Base-by-base conservation (phyloP, 805 yeast species). In the Candida quercuum region DNA sequence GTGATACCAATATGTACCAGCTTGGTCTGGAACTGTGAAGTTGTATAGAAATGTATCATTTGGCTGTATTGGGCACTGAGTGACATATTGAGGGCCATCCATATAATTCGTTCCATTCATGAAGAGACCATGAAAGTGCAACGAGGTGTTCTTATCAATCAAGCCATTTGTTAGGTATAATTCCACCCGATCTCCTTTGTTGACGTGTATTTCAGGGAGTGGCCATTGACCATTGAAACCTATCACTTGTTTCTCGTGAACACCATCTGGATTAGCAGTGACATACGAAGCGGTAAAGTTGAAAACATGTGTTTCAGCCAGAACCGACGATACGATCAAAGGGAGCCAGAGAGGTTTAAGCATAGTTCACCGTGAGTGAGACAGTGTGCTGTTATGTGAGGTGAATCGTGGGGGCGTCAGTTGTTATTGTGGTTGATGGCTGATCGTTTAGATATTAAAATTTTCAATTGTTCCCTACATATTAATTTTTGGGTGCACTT, bases 1-100 rank as follows among this genome's bases (percentile, higher is more conserved):
- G 56, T 84, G 94, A 58, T 83, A 84, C 94, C 94, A 84, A 60
- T 68, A 84, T n/a, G 86, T 72, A 35, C 94, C 94, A 4, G 65
- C 76, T 56, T 84, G 89, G 44, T 75, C 70, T 7, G 60, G 68
- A 9, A 81, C 81, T 2, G 83, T 77, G 51, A 84, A 83, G 59
- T 83, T 82, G 60, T 84, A 84, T 32, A 78, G 56, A 54, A 69
- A 72, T 2, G 86, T 74, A 47, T 74, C 75, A 21, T 83, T 84
- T 8, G 83, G 79, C 29, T 76, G 71, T 42, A 84, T 79, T 24
- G 91, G 91, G 63, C 91, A 84, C 56, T 84, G 91, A 5, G 88
- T 79, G 11, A 84, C 81, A 71, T 74, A 72, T 52, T 78, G 80
- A 3, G 93, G 88, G 11, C 94, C 94, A 57, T 84, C 94, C 86